Conservation (phyloP, 257 asterid genomes). For the Fraxinus excelsior region DNA sequence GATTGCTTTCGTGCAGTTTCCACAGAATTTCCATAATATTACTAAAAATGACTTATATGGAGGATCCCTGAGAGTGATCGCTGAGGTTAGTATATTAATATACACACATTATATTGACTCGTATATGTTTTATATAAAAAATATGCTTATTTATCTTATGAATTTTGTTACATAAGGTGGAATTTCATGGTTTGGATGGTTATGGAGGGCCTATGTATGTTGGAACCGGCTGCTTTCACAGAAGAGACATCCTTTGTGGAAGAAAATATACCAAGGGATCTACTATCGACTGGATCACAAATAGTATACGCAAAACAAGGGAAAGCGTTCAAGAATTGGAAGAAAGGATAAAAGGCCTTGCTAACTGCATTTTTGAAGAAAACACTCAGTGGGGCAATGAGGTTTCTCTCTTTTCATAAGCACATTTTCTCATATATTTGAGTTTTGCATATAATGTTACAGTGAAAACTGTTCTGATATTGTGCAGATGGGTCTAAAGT, state of each 20-base stretch:
- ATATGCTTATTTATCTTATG: background rate
- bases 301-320: conserved; percentile 2
- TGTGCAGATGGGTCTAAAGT: conserved; percentile 73
- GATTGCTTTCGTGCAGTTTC: conserved; percentile 73
- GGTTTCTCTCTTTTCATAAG: conserved; percentile 39
- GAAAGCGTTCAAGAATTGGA: conserved; percentile 48
- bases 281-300: conserved; percentile 40
- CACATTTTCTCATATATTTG: background rate
- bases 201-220: conserved; percentile 67
- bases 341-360: conserved; percentile 54
- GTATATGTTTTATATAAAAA: background rate
- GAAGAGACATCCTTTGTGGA: conserved; percentile 74
- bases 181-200: conserved; percentile 75
- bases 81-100: conserved; percentile 40
- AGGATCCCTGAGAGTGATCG: conserved; percentile 37
- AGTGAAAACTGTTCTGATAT: background rate
- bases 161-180: conserved; percentile 49
- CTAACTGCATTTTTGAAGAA: conserved; percentile 64
- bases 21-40: conserved; percentile 59
- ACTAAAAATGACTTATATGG: conserved; percentile 79
- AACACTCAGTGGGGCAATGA: conserved; percentile 80
- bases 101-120: background rate
- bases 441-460: background rate
- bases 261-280: conserved; percentile 42
- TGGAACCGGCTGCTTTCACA: conserved; percentile 87